phyloP scores from a whole-genome alignment of 257 asterid genomes.

The Nyctanthes arbortristis region DNA sequence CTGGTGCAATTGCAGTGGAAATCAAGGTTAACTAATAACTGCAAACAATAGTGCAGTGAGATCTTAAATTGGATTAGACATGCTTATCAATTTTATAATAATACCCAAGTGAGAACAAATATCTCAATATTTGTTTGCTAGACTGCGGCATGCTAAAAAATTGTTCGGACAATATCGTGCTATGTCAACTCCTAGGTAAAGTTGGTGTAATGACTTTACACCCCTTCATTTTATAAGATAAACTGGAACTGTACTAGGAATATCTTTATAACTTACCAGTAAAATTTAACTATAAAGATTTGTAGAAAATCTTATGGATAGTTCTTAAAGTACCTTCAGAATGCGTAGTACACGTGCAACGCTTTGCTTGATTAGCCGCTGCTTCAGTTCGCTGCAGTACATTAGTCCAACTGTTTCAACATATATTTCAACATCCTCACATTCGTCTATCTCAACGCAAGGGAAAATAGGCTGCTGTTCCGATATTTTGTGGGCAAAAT shows the following conservation, averaged over 20 bases:
- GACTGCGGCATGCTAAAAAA: neutral
- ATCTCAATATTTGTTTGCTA: neutral
- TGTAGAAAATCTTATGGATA: neutral
- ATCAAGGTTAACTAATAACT: neutral
- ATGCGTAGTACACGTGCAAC: conserved; percentile 80
- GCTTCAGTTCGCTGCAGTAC: conserved; percentile 87
- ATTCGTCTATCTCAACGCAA: conserved; percentile 76
- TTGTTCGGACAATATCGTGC: neutral
- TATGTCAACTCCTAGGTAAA: neutral
- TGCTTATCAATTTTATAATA: neutral
- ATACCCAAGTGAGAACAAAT: neutral
- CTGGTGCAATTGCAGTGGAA: neutral
- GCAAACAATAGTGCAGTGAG: neutral
- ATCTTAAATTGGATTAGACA: neutral
- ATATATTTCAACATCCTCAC: conserved; percentile 91
- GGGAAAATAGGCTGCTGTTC: conserved; percentile 69
- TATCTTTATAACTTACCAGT: neutral
- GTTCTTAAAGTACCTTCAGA: conserved; percentile 60
- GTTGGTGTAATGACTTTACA: neutral
- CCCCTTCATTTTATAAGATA: neutral
- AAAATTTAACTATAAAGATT: neutral
- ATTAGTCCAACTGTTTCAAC: conserved; percentile 94
- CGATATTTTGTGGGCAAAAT: conserved; percentile 51
- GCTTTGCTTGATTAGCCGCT: conserved; percentile 82
- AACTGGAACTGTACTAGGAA: neutral